Conservation (phyloP, 2,329 filamentous ascomycete species). For the Colletotrichum sp. region DNA sequence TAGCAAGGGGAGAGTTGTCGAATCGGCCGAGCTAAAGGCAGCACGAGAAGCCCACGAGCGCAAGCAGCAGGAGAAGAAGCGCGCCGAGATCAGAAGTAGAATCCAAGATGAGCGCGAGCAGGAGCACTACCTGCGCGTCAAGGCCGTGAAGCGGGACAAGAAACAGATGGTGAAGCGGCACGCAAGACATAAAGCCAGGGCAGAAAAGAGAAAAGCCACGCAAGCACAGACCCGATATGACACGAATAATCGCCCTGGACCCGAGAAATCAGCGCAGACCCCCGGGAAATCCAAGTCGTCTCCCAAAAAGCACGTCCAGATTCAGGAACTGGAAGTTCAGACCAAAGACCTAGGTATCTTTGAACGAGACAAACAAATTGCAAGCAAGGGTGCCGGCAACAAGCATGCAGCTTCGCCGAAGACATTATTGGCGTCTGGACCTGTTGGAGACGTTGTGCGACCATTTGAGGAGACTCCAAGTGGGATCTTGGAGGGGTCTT, state of each 20-base stretch:
- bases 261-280: neutral
- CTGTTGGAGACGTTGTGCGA: neutral
- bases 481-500: neutral
- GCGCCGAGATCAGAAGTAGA: slow-evolving; percentile 40
- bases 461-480: neutral
- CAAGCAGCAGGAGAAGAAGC: slow-evolving; percentile 43
- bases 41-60: slow-evolving; percentile 49
- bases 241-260: neutral
- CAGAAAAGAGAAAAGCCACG: slow-evolving; percentile 25
- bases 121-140: slow-evolving; percentile 38
- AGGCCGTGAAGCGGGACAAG: slow-evolving; percentile 37
- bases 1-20: slow-evolving; percentile 61
- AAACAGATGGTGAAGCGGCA: slow-evolving; percentile 32
- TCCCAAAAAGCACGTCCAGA: slow-evolving; percentile 26
- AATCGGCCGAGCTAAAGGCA: slow-evolving; percentile 52
- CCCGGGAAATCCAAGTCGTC: slow-evolving; percentile 36
- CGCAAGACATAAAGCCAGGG: slow-evolving; percentile 38
- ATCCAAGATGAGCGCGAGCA: slow-evolving; percentile 43
- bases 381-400: neutral
- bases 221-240: neutral
- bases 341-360: neutral
- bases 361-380: neutral
- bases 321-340: slow-evolving; percentile 13
- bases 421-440: neutral
- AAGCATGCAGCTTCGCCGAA: neutral